phyloP scores from a whole-genome alignment of 2,329 filamentous ascomycete genomes.

The Botrytis hyacinthi region DNA sequence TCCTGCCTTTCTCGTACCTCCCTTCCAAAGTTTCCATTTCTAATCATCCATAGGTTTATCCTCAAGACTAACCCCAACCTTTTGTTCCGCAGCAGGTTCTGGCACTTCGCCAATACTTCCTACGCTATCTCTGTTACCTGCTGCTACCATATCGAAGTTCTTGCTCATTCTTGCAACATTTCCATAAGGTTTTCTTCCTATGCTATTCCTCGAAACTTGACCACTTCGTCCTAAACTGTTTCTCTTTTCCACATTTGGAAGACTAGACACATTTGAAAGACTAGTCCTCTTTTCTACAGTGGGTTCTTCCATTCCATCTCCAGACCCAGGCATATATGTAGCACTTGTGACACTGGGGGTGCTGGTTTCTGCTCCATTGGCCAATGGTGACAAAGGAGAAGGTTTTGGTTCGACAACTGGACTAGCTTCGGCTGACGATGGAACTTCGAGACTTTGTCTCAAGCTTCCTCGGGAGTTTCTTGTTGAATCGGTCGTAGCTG shows the following conservation, averaged over 20 bases:
- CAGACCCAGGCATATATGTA: constrained; percentile 36
- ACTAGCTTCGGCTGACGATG: constrained; percentile 40
- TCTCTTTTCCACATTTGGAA: constrained; percentile 51
- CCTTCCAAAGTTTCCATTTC: neutral
- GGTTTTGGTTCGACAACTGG: constrained; percentile 27
- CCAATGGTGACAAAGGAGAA: constrained; percentile 29
- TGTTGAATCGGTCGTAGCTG: constrained; percentile 47
- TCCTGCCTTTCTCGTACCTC: neutral
- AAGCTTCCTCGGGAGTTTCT: constrained; percentile 38
- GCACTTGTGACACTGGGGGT: constrained; percentile 35
- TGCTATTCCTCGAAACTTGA: constrained; percentile 9
- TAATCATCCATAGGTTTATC: constrained; percentile 17
- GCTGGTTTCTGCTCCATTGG: constrained; percentile 29
- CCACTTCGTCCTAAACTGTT: constrained; percentile 57
- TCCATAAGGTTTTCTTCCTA: constrained; percentile 14
- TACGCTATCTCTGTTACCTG: constrained; percentile 11
- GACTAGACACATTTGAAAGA: constrained; percentile 33
- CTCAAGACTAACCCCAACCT: constrained; percentile 10
- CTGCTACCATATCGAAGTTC: constrained; percentile 6
- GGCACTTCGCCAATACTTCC: constrained; percentile 9
- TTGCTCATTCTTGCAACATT: constrained; percentile 18
- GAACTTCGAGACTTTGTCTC: constrained; percentile 78
- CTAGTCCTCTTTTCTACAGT: constrained; percentile 36
- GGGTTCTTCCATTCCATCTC: constrained; percentile 27
- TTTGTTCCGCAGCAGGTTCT: constrained; percentile 11